A percentile compares a stretch with the other conserved stretches of the same genome.
Evolutionary conservation across 768 basidiomycete genomes (phyloP).

Genomic region (Floccularia luteovirens): DNA sequence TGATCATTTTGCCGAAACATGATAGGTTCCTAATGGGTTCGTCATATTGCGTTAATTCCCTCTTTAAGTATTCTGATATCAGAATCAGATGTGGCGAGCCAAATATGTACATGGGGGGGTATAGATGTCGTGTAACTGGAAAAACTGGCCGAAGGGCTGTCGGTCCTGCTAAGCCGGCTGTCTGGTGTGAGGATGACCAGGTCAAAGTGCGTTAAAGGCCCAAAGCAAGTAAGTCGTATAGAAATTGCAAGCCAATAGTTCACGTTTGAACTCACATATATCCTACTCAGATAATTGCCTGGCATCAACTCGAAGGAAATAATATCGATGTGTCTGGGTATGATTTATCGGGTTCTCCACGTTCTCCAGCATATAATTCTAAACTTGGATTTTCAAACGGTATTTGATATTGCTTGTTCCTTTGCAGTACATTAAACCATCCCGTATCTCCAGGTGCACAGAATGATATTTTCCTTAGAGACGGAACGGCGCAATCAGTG

Average conservation of each 20-base stretch:
- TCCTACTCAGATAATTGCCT: slow-evolving; percentile 37
- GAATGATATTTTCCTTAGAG: background rate
- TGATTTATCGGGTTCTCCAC: slow-evolving; percentile 35
- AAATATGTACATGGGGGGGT: slow-evolving; percentile 38
- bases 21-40: slow-evolving; percentile 9
- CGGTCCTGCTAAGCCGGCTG: slow-evolving; percentile 23
- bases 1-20: background rate
- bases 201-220: slow-evolving; percentile 23
- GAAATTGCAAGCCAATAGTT: background rate
- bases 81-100: slow-evolving; percentile 28
- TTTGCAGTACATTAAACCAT: background rate
- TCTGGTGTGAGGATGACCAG: slow-evolving; percentile 33
- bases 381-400: slow-evolving; percentile 27
- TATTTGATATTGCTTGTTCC: slow-evolving; percentile 6
- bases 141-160: slow-evolving; percentile 19
- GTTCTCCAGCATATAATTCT: slow-evolving; percentile 25
- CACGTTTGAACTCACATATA: background rate
- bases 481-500: background rate
- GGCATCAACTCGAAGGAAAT: slow-evolving; percentile 34
- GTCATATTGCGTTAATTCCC: background rate
- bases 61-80: background rate
- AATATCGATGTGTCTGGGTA: slow-evolving; percentile 30
- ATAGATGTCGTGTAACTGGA: slow-evolving; percentile 29
- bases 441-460: too few relatives aligned
- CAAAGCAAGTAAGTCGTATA: slow-evolving; percentile 24